These are phyloP conservation scores for Suillus variegatus DNA, from an alignment of 768 basidiomycete species.

Conservation along the genomic window DNA sequence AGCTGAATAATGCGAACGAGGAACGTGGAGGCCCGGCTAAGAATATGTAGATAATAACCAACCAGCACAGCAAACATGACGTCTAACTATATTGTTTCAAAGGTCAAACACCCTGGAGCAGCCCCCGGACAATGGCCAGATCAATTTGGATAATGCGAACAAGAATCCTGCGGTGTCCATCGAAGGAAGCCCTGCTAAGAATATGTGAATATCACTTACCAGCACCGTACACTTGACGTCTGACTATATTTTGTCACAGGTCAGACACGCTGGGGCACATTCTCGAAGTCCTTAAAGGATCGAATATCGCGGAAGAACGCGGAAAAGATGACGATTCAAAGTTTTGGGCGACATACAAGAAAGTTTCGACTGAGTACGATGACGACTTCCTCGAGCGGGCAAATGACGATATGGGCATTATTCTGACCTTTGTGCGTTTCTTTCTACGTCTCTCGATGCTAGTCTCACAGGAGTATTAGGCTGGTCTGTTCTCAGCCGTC, in stretches of 20 bases:
- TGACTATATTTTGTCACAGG: background rate
- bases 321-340: background rate
- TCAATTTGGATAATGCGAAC: background rate
- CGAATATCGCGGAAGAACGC: background rate
- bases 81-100: no score
- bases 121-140: background rate
- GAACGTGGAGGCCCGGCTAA: no score
- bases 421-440: background rate
- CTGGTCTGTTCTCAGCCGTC: slow-evolving; percentile 5
- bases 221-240: background rate
- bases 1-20: no score
- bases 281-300: background rate
- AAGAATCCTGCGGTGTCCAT: background rate
- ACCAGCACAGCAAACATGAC: no score
- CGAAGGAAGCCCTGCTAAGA: background rate
- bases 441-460: background rate
- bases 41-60: no score
- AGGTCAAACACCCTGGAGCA: no score
- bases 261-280: background rate
- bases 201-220: background rate
- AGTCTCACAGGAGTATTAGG: background rate
- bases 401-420: slow-evolving; percentile 1
- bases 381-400: background rate
- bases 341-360: background rate
- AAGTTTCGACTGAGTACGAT: background rate